Percentiles rank a stretch among this genome's conserved stretches.
Evolutionary conservation across 129 eudicot species (phyloP).

Genomic region (Escallonia rubra): DNA sequence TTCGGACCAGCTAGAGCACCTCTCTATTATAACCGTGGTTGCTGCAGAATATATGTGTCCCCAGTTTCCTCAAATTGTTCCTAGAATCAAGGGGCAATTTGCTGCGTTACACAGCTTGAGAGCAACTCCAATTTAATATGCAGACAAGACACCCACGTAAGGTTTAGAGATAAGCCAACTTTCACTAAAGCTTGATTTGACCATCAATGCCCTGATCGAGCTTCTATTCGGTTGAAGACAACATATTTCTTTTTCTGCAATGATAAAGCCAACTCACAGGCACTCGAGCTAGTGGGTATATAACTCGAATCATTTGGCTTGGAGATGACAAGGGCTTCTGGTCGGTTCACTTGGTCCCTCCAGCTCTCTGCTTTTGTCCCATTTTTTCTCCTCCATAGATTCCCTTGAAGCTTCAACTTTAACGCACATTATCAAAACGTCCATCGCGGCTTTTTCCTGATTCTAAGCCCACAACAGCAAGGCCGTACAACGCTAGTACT

Average conservation of each 20-base stretch:
- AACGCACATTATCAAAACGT: not conserved
- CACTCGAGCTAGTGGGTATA: conserved; percentile 2
- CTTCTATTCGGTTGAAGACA: not conserved
- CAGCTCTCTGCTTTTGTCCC: conserved; percentile 3
- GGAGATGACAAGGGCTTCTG: conserved; percentile 8
- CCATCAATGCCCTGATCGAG: conserved; percentile 9
- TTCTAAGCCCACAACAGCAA: too few species aligned
- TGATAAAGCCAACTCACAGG: too few species aligned
- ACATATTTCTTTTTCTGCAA: not conserved
- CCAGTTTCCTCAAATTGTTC: too few species aligned
- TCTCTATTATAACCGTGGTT: too few species aligned
- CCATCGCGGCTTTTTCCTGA: too few species aligned
- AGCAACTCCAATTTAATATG: not conserved
- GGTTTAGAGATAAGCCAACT: not conserved
- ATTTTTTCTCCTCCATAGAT: conserved; percentile 6
- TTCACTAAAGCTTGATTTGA: conserved; percentile 23
- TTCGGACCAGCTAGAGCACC: too few species aligned
- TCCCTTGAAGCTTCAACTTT: not conserved
- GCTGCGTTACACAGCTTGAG: not conserved
- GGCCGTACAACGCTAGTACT: too few species aligned
- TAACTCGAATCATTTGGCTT: conserved; percentile 10
- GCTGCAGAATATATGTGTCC: too few species aligned
- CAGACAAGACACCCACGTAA: conserved; percentile 9
- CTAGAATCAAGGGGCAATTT: not conserved
- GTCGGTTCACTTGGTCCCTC: conserved; percentile 17